Evolutionary conservation across 2,329 filamentous ascomycete genomes (phyloP), one percentile per base, ranked within the genome.

Genomic region (Fusarium tricinctum): DNA sequence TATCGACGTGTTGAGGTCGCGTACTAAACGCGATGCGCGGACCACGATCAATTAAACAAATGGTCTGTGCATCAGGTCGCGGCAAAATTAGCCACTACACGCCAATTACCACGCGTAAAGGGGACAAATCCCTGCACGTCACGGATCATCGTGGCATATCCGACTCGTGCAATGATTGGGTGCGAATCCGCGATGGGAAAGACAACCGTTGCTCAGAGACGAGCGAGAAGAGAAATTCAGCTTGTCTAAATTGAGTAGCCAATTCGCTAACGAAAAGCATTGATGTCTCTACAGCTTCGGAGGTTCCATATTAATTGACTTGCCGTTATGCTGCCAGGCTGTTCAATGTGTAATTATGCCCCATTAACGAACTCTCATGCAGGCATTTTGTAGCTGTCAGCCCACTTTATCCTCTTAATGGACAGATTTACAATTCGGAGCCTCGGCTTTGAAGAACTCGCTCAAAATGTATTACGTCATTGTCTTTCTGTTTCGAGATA

Each of bases 1-100:
- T 53, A n/a, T 26, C 17, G 52, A 52, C 70, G 72, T 73, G 72
- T 70, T 65, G 42, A 49, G 38, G 49, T 72, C 78, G 78, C 77
- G 78, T 75, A 61, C 23, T 38, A 52, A 66, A 75, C 77, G 74
- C 77, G 78, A 68, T n/a, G 20, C 72, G 71, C 72, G 74, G 66
- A 64, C 60, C 61, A 49, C 33, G 47, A 68, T 64, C 74, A 67
- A 77, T 78, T 76, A 76, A 77, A 47, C 38, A 19, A 10, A 13
- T 71, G 73, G 72, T 40, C 71, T 55, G 76, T 76, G 76, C 73
- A 28, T 23, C 0, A 2, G n/a, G 14, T 44, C 66, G 48, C 67
- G 68, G 65, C 63, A 32, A 54, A 43, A 48, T 55, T 40, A 67
- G 68, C 70, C 50, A 66, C 54, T 35, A 10, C 33, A 14, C 62